phyloP scores from a whole-genome alignment of 352 stramenopile genomes.

The Globisporangium cederbergense region DNA sequence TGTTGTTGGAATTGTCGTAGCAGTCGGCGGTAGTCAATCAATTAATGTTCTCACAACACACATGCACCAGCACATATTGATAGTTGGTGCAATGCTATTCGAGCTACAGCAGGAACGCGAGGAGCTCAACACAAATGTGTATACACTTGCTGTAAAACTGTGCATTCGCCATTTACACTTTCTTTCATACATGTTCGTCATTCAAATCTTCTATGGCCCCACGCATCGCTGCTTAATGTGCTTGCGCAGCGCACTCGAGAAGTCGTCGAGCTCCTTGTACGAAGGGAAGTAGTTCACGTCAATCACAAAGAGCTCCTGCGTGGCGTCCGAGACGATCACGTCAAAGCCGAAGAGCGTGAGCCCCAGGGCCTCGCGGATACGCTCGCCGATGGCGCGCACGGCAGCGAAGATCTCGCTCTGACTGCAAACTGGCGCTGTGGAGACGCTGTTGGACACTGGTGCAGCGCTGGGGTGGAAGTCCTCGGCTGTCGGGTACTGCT shows the following conservation, averaged over 20 bases:
- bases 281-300: slow-evolving; percentile 89
- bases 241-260: slow-evolving; percentile 48
- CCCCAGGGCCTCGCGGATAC: slow-evolving; percentile 55
- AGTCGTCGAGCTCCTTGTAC: slow-evolving; percentile 77
- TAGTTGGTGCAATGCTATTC: too few species aligned
- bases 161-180: not conserved
- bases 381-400: slow-evolving; percentile 55
- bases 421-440: slow-evolving; percentile 4
- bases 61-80: too few species aligned
- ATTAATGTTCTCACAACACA: too few species aligned
- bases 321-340: slow-evolving; percentile 70
- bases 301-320: slow-evolving; percentile 63
- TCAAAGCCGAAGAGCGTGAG: slow-evolving; percentile 85
- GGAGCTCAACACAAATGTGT: not conserved
- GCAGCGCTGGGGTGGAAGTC: slow-evolving; percentile 42
- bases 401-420: slow-evolving; percentile 56
- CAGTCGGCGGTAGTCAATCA: too few species aligned
- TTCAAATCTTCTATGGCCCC: not conserved
- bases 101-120: too few species aligned
- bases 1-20: too few species aligned
- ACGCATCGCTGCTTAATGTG: slow-evolving; percentile 51
- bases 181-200: not conserved
- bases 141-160: not conserved
- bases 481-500: slow-evolving; percentile 62
- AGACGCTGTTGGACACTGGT: not conserved